phyloP scores from a whole-genome alignment of 1,284 basidiomycete genomes.

The Boletus nobilissimus region DNA sequence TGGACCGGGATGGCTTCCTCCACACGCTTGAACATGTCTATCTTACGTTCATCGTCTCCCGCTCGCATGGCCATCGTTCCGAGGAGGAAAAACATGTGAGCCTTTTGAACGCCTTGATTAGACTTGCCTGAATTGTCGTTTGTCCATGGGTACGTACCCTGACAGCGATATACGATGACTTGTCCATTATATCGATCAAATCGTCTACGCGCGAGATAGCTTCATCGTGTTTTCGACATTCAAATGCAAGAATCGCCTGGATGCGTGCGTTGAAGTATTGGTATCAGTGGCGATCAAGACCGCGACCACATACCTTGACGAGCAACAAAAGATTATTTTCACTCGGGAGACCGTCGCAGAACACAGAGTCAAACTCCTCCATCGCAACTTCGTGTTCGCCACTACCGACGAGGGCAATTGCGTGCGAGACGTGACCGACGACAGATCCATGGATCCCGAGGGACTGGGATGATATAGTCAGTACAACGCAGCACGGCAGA shows the following conservation, averaged over 20 bases:
- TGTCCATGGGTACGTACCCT: conserved; percentile 14
- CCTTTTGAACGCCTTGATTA: too few relatives aligned
- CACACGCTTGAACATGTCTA: too few relatives aligned
- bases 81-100: too few relatives aligned
- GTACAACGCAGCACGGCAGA: background rate
- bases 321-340: conserved; percentile 11
- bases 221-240: conserved; percentile 11
- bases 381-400: background rate
- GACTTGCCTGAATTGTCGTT: too few relatives aligned
- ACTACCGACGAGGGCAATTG: background rate
- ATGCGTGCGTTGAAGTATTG: background rate
- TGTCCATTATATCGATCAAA: conserved; percentile 8
- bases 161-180: background rate
- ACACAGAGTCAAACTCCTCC: conserved; percentile 7
- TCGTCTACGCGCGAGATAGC: conserved; percentile 13
- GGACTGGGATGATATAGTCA: conserved; percentile 2
- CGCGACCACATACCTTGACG: conserved; percentile 11
- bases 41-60: too few relatives aligned
- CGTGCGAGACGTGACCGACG: conserved; percentile 11
- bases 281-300: background rate
- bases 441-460: background rate
- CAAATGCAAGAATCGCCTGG: conserved; percentile 25
- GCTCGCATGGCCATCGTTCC: too few relatives aligned
- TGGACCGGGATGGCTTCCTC: too few relatives aligned
- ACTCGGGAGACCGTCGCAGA: background rate